phyloP scores from a whole-genome alignment of 345 rosid species.

The Boechera retrofracta region DNA sequence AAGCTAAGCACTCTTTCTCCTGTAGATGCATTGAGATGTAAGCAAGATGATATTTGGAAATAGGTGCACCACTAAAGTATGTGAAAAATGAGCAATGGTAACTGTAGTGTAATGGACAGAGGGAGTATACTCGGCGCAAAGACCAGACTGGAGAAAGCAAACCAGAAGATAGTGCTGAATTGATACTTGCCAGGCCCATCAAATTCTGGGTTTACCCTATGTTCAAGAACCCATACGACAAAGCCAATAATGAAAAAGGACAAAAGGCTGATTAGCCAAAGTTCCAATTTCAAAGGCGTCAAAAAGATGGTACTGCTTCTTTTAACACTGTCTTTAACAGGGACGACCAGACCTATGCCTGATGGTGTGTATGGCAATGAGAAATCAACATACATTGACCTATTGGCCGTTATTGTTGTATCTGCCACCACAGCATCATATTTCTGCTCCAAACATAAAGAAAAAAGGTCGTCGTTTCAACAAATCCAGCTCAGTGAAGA shows the following conservation, averaged over 20 bases:
- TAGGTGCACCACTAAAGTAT: background rate
- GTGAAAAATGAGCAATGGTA: no score
- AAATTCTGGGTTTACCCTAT: conserved; percentile 41
- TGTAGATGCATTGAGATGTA: conserved; percentile 29
- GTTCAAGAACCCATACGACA: conserved; percentile 49
- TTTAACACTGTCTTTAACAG: conserved; percentile 9
- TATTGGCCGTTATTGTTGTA: conserved; percentile 48
- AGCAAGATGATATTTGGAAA: background rate
- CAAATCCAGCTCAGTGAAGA: background rate
- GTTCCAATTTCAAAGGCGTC: conserved; percentile 38
- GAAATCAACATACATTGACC: conserved; percentile 57
- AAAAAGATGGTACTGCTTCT: conserved; percentile 40
- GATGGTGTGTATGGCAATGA: conserved; percentile 47
- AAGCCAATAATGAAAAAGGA: conserved; percentile 40
- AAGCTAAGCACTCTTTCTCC: conserved; percentile 68
- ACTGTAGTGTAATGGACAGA: background rate
- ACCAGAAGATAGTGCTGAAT: conserved; percentile 46
- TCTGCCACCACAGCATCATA: conserved; percentile 58
- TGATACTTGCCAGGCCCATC: conserved; percentile 27
- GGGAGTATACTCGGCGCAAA: conserved; percentile 42
- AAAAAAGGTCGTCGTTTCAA: background rate
- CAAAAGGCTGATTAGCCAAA: conserved; percentile 31
- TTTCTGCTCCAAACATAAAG: conserved; percentile 35
- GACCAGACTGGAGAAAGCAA: conserved; percentile 47
- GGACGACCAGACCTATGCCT: conserved; percentile 38